These are phyloP conservation scores for Lentinula raphanica DNA, from an alignment of 768 basidiomycete species.

Conservation along the genomic window DNA sequence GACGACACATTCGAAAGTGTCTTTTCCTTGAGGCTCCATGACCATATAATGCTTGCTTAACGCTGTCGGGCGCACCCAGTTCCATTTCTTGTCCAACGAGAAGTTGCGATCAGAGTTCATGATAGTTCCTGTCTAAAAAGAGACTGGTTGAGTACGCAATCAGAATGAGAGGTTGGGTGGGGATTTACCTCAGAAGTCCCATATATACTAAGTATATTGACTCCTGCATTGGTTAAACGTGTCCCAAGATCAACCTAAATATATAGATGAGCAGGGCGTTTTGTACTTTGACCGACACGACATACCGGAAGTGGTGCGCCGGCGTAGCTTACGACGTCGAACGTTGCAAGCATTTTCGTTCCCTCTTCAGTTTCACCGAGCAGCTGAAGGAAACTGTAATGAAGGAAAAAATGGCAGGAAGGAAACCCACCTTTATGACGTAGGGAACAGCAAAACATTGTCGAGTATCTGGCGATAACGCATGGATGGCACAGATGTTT, in stretches of 20 bases:
- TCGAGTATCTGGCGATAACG: constrained; percentile 22
- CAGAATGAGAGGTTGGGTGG: background rate
- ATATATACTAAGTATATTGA: constrained; percentile 43
- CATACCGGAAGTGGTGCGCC: constrained; percentile 44
- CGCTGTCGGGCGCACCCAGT: constrained; percentile 36
- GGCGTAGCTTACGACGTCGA: constrained; percentile 47
- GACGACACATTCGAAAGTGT: constrained; percentile 43
- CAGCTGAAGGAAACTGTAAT: constrained; percentile 20
- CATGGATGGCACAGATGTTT: constrained; percentile 31
- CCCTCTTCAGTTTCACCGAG: constrained; percentile 46
- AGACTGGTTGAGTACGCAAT: background rate
- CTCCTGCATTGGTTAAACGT: constrained; percentile 40
- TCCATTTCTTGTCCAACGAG: constrained; percentile 49
- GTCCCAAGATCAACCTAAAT: constrained; percentile 43
- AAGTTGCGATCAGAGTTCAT: constrained; percentile 47
- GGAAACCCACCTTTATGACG: constrained; percentile 22
- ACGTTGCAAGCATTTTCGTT: constrained; percentile 30
- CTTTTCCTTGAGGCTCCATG: constrained; percentile 36
- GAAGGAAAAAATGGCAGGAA: background rate
- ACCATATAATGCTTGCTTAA: constrained; percentile 31
- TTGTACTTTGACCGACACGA: background rate
- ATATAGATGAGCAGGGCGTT: background rate
- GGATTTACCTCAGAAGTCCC: constrained; percentile 38
- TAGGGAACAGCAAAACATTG: constrained; percentile 28
- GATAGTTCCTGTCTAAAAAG: constrained; percentile 29